Conservation (phyloP, 352 stramenopile genomes). For the Phytophthora boehmeriae region DNA sequence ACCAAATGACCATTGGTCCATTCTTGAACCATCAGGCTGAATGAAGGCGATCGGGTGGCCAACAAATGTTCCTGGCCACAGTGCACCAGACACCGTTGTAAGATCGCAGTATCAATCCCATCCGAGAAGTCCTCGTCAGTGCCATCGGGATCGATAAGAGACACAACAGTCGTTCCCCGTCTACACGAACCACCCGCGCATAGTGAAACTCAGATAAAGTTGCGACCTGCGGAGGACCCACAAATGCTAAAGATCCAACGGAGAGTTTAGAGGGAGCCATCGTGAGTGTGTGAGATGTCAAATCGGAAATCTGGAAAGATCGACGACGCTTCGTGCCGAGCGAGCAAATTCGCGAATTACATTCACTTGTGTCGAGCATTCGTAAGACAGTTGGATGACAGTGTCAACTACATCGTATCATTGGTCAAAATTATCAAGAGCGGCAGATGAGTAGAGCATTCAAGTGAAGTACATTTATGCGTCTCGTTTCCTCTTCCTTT, state of each 20-base stretch:
- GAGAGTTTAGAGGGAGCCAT: too few relatives aligned
- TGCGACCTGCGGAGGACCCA: too few relatives aligned
- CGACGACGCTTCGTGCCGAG: too few relatives aligned
- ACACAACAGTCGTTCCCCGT: neutral
- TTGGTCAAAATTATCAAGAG: too few relatives aligned
- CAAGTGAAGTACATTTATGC: neutral
- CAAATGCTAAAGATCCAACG: too few relatives aligned
- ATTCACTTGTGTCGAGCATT: too few relatives aligned
- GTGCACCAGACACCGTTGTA: neutral
- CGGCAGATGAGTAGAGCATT: too few relatives aligned
- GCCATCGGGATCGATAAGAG: neutral
- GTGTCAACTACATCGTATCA: too few relatives aligned
- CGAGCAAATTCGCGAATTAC: too few relatives aligned
- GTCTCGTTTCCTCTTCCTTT: constrained; percentile 6
- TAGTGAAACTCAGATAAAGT: neutral
- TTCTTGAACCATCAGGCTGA: neutral
- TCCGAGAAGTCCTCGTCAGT: neutral
- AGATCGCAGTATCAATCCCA: neutral
- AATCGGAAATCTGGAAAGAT: too few relatives aligned
- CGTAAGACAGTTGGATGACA: too few relatives aligned
- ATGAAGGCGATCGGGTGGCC: neutral
- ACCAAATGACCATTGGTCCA: neutral
- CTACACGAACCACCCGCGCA: neutral
- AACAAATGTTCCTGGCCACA: neutral
- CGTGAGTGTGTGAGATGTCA: too few relatives aligned